Evolutionary conservation across 768 basidiomycete genomes (phyloP), one percentile per base, ranked within the genome.

Genomic region (Lentinula detonsa): DNA sequence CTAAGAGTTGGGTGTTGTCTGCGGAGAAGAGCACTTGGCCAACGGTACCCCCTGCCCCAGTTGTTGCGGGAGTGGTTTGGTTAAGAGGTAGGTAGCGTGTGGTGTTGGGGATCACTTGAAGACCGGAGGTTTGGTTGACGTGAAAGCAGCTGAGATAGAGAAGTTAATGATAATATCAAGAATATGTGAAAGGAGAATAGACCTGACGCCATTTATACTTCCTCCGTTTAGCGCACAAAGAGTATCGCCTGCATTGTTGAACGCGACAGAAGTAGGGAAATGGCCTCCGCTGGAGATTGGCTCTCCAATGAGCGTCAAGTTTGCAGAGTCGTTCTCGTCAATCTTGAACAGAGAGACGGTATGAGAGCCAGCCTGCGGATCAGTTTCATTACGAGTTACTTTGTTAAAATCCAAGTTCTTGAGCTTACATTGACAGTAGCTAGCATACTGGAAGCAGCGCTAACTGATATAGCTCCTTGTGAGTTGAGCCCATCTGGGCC

Each of bases 31-130:
- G 63, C 62, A 82, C 63, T 60, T 82, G 77, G 65, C 74, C 76
- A 49, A 74, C 71, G 21, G 21, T 23, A n/a, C 72, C 73, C 49
- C 77, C 77, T 0, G 78, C 72, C 10, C 81, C 81, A 11, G 81
- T 81, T 13, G 70, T 78, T 0, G 81, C 75, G 45, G 80, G 80
- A 15, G 80, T 80, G 7, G 81, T 81, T 67, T 82, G 81, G 65
- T 80, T 79, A 57, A 83, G 68, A 40, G 68, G 67, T 40, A 81
- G 71, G 18, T 75, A 69, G 49, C 81, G 78, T 7, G 73, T 68
- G 6, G 78, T 76, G 70, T 77, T 18, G 8, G 21, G 46, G 8
- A 48, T 48, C n/a, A 48, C 21, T 75, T 39, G 71, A 56, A 82
- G 72, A n/a, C 81, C 81, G 18, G 63, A 66, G 61, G 71, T 69